These are phyloP conservation scores for Annulohypoxylon nitens DNA, from an alignment of 495 filamentous ascomycete genomes.

Conservation along the genomic window DNA sequence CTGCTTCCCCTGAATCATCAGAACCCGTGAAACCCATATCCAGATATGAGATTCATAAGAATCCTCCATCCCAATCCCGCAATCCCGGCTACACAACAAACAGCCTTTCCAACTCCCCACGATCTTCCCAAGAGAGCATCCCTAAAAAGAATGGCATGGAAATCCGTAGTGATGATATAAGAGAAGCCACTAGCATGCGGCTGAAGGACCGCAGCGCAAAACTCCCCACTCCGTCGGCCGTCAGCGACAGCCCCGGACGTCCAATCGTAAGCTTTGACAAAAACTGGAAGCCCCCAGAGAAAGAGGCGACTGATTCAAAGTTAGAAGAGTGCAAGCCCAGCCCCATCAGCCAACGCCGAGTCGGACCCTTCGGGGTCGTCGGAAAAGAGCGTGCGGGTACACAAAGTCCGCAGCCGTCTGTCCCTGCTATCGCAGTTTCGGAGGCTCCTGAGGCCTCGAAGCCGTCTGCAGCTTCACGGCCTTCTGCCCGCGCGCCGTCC, in stretches of 20 bases:
- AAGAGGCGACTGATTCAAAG: slow-evolving; percentile 68
- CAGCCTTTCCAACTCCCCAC: slow-evolving; percentile 55
- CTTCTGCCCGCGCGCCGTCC: slow-evolving; percentile 52
- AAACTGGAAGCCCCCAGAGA: slow-evolving; percentile 77
- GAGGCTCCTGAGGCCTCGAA: slow-evolving; percentile 55
- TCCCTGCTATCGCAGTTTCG: slow-evolving; percentile 75
- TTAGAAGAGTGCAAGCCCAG: slow-evolving; percentile 57
- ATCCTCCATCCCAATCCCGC: slow-evolving; percentile 80
- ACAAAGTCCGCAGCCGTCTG: slow-evolving; percentile 51
- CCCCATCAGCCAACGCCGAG: slow-evolving; percentile 33
- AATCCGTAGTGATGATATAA: slow-evolving; percentile 86
- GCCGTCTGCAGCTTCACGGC: slow-evolving; percentile 49
- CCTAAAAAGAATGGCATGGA: slow-evolving; percentile 80
- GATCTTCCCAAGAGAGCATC: slow-evolving; percentile 48
- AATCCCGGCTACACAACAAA: slow-evolving; percentile 81
- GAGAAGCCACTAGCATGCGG: slow-evolving; percentile 89
- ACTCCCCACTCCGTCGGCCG: slow-evolving; percentile 84
- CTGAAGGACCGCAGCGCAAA: slow-evolving; percentile 86
- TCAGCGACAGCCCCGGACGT: slow-evolving; percentile 85
- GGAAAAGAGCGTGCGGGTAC: slow-evolving; percentile 48
- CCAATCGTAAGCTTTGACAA: slow-evolving; percentile 94
- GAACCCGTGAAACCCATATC: slow-evolving; percentile 68
- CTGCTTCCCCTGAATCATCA: slow-evolving; percentile 28
- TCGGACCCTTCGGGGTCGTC: slow-evolving; percentile 48
- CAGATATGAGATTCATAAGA: slow-evolving; percentile 79